Percentiles rank a stretch among this genome's conserved stretches.
Conservation (phyloP, 768 basidiomycete genomes). For the Panellus pusillus region DNA sequence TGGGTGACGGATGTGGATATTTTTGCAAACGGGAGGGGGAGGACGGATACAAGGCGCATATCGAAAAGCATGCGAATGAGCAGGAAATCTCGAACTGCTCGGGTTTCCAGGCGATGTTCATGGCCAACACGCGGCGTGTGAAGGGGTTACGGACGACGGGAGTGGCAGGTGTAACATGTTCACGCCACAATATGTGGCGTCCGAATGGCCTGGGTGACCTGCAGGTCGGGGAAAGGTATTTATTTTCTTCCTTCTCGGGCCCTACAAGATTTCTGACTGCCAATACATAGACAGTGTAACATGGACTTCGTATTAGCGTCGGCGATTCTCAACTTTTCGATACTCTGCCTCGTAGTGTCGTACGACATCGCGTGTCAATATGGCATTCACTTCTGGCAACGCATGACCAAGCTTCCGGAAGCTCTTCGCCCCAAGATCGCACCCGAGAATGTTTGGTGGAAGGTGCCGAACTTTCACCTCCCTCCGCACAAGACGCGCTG, state of each 20-base stretch:
- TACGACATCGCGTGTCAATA: conserved; percentile 18
- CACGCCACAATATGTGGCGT: conserved; percentile 13
- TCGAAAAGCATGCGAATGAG: neutral
- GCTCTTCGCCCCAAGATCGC: neutral
- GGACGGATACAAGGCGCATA: too few species aligned
- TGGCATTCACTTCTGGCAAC: conserved; percentile 2
- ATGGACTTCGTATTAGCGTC: conserved; percentile 22
- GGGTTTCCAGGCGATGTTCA: conserved; percentile 8
- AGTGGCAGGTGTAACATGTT: conserved; percentile 13
- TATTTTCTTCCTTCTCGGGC: neutral
- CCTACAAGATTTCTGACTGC: too few species aligned
- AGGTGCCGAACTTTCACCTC: conserved; percentile 2
- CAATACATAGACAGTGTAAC: conserved; percentile 11
- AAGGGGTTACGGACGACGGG: conserved; percentile 10
- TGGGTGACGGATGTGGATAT: too few species aligned
- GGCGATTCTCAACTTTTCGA: neutral
- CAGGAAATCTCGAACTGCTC: conserved; percentile 3
- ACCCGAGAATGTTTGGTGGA: neutral
- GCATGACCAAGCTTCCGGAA: neutral
- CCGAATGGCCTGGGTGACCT: conserved; percentile 19
- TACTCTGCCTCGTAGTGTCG: conserved; percentile 19
- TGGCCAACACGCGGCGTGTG: conserved; percentile 1
- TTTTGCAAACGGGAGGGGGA: too few species aligned
- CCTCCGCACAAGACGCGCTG: neutral
- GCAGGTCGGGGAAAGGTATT: conserved; percentile 18